Conservation (phyloP, 768 basidiomycete species). For the Rubroboletus pulcherrimus region DNA sequence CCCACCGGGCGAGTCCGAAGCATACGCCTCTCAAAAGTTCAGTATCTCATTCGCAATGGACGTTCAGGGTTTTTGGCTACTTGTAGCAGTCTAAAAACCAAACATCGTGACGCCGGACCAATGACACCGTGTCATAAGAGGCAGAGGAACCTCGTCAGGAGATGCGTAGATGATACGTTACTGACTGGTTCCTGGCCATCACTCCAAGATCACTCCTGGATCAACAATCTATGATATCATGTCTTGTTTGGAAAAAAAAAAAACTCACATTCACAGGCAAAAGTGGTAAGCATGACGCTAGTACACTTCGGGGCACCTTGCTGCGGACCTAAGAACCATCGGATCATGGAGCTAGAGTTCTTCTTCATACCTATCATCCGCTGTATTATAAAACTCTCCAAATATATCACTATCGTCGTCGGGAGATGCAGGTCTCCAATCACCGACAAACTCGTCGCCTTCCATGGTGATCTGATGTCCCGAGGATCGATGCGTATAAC, state of each 20-base stretch:
- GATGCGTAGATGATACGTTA: neutral
- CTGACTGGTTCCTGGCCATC: constrained; percentile 2
- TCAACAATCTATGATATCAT: neutral
- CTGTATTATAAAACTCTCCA: constrained; percentile 12
- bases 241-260: neutral
- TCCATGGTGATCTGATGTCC: constrained; percentile 12
- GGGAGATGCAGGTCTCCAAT: constrained; percentile 44
- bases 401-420: constrained; percentile 18
- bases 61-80: neutral
- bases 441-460: constrained; percentile 38
- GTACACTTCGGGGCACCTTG: neutral
- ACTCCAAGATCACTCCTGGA: neutral
- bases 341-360: constrained; percentile 21
- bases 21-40: neutral
- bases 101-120: constrained; percentile 12
- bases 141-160: neutral
- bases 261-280: constrained; percentile 5
- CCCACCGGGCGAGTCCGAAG: constrained; percentile 5
- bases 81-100: neutral
- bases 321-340: neutral
- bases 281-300: constrained; percentile 5
- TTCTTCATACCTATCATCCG: constrained; percentile 29
- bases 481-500: constrained; percentile 7
- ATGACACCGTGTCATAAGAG: constrained; percentile 22
- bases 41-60: neutral